phyloP scores from a whole-genome alignment of 371 early-diverging fungal genomes.

The Blakeslea trispora region DNA sequence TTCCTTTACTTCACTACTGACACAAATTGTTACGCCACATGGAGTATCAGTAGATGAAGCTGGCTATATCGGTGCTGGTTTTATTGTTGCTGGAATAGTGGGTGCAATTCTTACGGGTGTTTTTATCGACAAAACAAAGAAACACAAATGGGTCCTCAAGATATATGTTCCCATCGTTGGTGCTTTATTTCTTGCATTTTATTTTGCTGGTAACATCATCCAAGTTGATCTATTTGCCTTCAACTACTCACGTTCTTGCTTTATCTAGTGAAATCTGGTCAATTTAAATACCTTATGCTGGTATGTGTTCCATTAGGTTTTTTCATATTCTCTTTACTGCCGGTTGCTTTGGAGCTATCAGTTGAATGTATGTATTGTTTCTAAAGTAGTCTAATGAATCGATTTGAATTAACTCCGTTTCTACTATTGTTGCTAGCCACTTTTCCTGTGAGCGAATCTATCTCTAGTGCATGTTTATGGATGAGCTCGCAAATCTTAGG shows the following conservation, averaged over 20 bases:
- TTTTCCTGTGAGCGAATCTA: constrained; percentile 46
- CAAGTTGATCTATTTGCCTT: too few relatives aligned
- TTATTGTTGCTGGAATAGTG: constrained; percentile 56
- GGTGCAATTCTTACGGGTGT: constrained; percentile 50
- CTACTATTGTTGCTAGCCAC: constrained; percentile 23
- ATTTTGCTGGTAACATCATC: constrained; percentile 45
- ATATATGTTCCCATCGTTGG: constrained; percentile 52
- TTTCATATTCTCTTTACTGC: constrained; percentile 44
- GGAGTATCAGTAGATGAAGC: constrained; percentile 60
- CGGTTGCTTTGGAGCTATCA: constrained; percentile 47
- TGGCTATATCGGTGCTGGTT: constrained; percentile 57
- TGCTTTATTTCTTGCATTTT: constrained; percentile 49
- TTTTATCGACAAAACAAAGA: constrained; percentile 52
- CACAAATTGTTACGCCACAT: constrained; percentile 63
- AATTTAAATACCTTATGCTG: constrained; percentile 24
- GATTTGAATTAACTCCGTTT: background rate
- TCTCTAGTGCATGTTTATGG: constrained; percentile 49
- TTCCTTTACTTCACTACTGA: constrained; percentile 60
- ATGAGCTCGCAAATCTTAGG: constrained; percentile 41
- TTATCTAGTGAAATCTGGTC: constrained; percentile 38
- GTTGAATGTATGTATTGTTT: constrained; percentile 55
- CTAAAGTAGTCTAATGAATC: too few relatives aligned
- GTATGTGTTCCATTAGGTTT: constrained; percentile 40
- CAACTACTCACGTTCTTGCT: too few relatives aligned
- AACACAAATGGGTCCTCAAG: constrained; percentile 45